These are phyloP conservation scores for Rossbeevera mucosa DNA, from an alignment of 768 basidiomycete species.

Conservation along the genomic window DNA sequence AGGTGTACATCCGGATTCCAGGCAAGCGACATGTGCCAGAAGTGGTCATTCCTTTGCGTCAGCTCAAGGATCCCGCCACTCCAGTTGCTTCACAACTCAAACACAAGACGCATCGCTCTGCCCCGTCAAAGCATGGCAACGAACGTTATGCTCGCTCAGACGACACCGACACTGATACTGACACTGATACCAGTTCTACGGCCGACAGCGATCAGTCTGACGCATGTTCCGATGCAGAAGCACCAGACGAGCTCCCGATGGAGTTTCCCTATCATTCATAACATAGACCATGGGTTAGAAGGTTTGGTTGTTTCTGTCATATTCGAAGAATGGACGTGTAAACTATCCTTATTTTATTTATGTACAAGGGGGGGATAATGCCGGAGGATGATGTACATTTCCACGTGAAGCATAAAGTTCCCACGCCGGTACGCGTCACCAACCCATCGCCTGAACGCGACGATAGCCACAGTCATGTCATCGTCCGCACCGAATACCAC, in stretches of 20 bases:
- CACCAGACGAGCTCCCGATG: constrained; percentile 24
- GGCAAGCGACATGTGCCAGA: constrained; percentile 12
- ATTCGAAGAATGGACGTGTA: constrained; percentile 11
- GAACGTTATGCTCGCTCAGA: constrained; percentile 24
- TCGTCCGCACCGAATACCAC: constrained; percentile 46
- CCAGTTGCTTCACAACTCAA: constrained; percentile 22
- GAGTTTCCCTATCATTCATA: constrained; percentile 14
- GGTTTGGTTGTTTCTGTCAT: constrained; percentile 2
- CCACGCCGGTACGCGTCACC: constrained; percentile 21
- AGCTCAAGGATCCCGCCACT: constrained; percentile 17
- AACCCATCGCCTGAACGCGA: not conserved
- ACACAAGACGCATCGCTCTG: constrained; percentile 17
- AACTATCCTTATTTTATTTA: constrained; percentile 35
- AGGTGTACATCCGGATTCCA: constrained; percentile 25
- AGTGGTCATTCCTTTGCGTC: constrained; percentile 20
- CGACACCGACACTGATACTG: constrained; percentile 21
- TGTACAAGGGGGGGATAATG: constrained; percentile 10
- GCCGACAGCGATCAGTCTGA: constrained; percentile 28
- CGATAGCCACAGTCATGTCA: constrained; percentile 32
- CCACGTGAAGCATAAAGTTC: constrained; percentile 5
- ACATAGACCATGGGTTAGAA: constrained; percentile 7
- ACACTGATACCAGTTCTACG: constrained; percentile 12
- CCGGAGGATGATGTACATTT: not conserved
- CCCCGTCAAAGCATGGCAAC: constrained; percentile 12
- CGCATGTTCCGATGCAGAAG: constrained; percentile 19